A percentile compares a stretch with the other conserved stretches of the same genome.
Conservation (phyloP, 352 stramenopile genomes). For the Phytophthora pistaciae region DNA sequence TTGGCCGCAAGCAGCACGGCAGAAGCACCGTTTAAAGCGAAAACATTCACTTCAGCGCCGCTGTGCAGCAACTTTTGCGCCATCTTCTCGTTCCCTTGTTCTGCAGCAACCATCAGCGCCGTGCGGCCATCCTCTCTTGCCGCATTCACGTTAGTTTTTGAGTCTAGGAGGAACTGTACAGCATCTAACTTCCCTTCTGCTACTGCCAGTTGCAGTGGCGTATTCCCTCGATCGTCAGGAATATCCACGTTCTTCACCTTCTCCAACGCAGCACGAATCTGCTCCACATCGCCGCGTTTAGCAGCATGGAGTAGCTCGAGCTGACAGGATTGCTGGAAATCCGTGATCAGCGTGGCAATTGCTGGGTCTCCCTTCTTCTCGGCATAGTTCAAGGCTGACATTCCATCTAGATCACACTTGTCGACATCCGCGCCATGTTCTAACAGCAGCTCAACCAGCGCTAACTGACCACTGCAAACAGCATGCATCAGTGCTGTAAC, state of each 20-base stretch:
- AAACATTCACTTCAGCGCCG: not conserved
- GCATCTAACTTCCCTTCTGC: not conserved
- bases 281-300: not conserved
- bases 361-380: not conserved
- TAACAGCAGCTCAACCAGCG: not conserved
- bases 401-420: not conserved
- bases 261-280: not conserved
- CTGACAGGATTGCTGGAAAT: not conserved
- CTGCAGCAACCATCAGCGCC: not conserved
- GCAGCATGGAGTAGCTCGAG: not conserved
- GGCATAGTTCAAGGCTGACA: not conserved
- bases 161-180: not conserved
- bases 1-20: not conserved
- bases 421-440: not conserved
- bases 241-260: conserved; percentile 1
- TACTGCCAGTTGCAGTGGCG: not conserved
- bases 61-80: not conserved
- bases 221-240: not conserved
- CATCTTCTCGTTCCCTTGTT: not conserved
- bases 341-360: not conserved
- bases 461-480: not conserved
- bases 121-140: not conserved
- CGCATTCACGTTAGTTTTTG: not conserved
- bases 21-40: not conserved
- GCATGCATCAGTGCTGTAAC: conserved; percentile 1